Evolutionary conservation across 805 yeast genomes (phyloP), one percentile per base, ranked within the genome.

Genomic region (Pichia pseudocactophila): DNA sequence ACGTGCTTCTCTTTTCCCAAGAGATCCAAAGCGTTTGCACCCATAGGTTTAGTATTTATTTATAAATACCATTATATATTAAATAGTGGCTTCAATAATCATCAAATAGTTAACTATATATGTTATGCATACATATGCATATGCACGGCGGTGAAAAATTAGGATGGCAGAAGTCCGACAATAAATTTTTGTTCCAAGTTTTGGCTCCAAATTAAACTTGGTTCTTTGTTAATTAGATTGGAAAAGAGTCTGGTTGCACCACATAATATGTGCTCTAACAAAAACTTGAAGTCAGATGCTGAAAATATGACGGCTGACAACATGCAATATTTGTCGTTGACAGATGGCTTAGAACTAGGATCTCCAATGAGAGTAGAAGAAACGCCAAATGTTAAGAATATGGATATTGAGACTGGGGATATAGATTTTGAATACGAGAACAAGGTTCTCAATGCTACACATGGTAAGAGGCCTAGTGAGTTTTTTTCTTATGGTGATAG

Each of bases 1-100:
- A 68, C 82, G 98, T 63, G 97, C 99, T n/a, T 82, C 96, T 11
- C 70, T 90, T 62, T 92, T 92, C 92, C 99, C 99, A 62, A 84
- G 99, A 72, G 99, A 92, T 66, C 98, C 98, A 52, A 81, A 69
- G 65, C 81, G 98, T 70, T 71, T 92, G 59, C 79, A 84, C 62
- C 98, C 98, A 72, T 83, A 43, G 50, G n/a, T 32, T 6, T 22
- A 8, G 25, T 22, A 22, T 6, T n/a, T 22, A 22, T 22, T 22
- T 22, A 22, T 22, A 22, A 22, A n/a, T n/a, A n/a, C n/a, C n/a
- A n/a, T n/a, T n/a, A n/a, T n/a, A n/a, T n/a, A n/a, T n/a, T n/a
- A n/a, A n/a, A n/a, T n/a, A n/a, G n/a, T n/a, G n/a, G n/a, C n/a
- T n/a, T n/a, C n/a, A n/a, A n/a, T n/a, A n/a, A n/a, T n/a, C n/a